Evolutionary conservation across 2,329 filamentous ascomycete genomes (phyloP), one percentile per base, ranked within the genome.

Genomic region (Fusarium napiforme): DNA sequence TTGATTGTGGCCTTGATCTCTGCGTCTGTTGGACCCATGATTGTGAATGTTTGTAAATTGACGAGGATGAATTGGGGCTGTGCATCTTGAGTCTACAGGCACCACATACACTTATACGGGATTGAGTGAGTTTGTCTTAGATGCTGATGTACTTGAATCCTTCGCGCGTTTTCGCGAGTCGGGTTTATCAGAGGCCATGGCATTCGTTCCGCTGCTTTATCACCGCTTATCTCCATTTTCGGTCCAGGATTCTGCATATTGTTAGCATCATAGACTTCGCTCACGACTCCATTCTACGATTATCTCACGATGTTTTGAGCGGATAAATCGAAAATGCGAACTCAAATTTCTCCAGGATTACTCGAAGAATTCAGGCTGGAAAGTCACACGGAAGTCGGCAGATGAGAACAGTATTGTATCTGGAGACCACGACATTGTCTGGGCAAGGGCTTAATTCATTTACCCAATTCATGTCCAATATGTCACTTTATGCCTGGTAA

Each of bases 1-100:
- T 73, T 60, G 45, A 73, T 52, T 2, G 19, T 43, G 7, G 71
- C 11, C 21, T 37, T 36, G 16, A 71, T 60, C 19, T 71, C 43
- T 39, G 40, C 37, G 4, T 73, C 62, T 21, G 67, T 53, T 19
- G 46, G 15, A 8, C 19, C 45, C 71, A 74, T 73, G 3, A 4
- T 32, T 37, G 14, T 7, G n/a, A 14, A 10, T 60, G 14, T 16
- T 36, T 15, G n/a, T 50, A 1, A 28, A 37, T 66, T n/a, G n/a
- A 0, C 3, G 21, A 21, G 7, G 15, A 0, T n/a, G 60, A 36
- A 52, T 28, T 21, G 11, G 23, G 3, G n/a, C 55, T 58, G 23
- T 49, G 30, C 15, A 56, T 30, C 18, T 11, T 43, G 16, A 18
- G 26, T 12, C 39, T 32, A 26, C 12, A 23, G 6, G 12, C 5